Evolutionary conservation across 225 moss, liverwort and hornwort species (phyloP).

Genomic region (Bryum argenteum): DNA sequence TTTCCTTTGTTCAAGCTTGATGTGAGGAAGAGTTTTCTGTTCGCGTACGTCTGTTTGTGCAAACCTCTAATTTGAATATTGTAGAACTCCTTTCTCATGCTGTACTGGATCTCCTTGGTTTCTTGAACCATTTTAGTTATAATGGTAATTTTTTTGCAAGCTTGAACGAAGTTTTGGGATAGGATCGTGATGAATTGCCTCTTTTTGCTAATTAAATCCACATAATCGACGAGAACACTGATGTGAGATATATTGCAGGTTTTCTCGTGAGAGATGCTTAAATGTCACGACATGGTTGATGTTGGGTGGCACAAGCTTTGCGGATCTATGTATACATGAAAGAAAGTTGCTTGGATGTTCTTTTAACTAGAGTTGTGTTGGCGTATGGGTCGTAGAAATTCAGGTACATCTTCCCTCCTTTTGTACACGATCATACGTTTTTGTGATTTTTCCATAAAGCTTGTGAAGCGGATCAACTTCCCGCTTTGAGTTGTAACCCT

Average conservation of each 20-base stretch:
- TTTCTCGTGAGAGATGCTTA: slow-evolving; percentile 85
- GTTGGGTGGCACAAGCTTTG: slow-evolving; percentile 98
- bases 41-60: not conserved
- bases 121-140: not conserved
- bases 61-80: not conserved
- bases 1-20: too few species aligned
- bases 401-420: slow-evolving; percentile 47
- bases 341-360: slow-evolving; percentile 93
- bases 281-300: slow-evolving; percentile 93
- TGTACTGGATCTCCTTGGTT: not conserved
- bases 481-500: not conserved
- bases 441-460: not conserved
- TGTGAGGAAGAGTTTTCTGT: too few species aligned
- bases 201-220: not conserved
- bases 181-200: not conserved
- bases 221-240: not conserved
- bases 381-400: slow-evolving; percentile 95
- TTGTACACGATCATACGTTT: not conserved
- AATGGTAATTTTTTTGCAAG: slow-evolving; percentile 18
- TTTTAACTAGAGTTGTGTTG: slow-evolving; percentile 92
- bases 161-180: slow-evolving; percentile 77
- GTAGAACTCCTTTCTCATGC: not conserved
- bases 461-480: slow-evolving; percentile 9
- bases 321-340: slow-evolving; percentile 86
- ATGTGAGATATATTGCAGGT: slow-evolving; percentile 54